Evolutionary conservation across 2,329 filamentous ascomycete genomes (phyloP).

Genomic region (Thielaviopsis euricoi): DNA sequence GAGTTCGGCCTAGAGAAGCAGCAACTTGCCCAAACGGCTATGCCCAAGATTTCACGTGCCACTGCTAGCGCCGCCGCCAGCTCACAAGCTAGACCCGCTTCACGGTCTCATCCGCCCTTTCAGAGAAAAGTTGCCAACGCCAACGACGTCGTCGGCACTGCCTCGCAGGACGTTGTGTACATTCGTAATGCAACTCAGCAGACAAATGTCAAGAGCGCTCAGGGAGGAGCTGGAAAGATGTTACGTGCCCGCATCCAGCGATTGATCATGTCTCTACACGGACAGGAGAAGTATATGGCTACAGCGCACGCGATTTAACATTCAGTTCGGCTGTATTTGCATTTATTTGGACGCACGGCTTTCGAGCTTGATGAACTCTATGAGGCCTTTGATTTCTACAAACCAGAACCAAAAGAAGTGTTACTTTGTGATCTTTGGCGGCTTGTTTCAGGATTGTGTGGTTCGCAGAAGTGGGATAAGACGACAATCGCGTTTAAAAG

Average conservation of each 20-base stretch:
- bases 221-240: slow-evolving; percentile 58
- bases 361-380: too few relatives aligned
- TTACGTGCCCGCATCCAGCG: slow-evolving; percentile 56
- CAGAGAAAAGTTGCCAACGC: background rate
- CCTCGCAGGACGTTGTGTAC: slow-evolving; percentile 28
- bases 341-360: slow-evolving; percentile 57
- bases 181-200: slow-evolving; percentile 36
- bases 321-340: slow-evolving; percentile 62
- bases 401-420: too few relatives aligned
- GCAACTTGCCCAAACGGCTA: background rate
- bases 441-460: slow-evolving; percentile 65
- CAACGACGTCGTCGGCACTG: slow-evolving; percentile 16
- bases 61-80: background rate
- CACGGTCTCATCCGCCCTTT: background rate
- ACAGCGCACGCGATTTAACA: slow-evolving; percentile 66
- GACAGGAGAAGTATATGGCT: slow-evolving; percentile 70
- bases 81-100: too few relatives aligned
- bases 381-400: too few relatives aligned
- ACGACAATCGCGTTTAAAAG: slow-evolving; percentile 52
- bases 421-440: too few relatives aligned
- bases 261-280: slow-evolving; percentile 59
- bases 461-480: slow-evolving; percentile 56
- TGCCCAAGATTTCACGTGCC: background rate
- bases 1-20: background rate
- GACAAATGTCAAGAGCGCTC: slow-evolving; percentile 52